Conservation (phyloP, 208 protist genomes). For the Entamoeba nuttalli region DNA sequence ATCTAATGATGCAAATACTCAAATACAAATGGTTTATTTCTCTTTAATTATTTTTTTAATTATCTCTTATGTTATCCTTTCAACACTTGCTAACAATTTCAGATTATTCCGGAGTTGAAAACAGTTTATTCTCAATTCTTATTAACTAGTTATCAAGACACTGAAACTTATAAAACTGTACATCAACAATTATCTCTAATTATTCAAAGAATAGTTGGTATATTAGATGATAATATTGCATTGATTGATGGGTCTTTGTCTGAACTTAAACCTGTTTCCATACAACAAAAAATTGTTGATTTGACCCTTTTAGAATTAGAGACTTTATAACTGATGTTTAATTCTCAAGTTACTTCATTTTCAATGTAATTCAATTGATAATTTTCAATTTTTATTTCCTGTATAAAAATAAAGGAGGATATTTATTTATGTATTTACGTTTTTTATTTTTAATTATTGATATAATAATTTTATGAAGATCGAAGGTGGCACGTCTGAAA, state of each 20-base stretch:
- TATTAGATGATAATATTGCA: background rate
- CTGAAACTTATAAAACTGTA: background rate
- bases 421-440: background rate
- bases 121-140: background rate
- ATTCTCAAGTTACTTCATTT: too few species aligned
- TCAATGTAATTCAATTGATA: background rate
- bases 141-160: background rate
- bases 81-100: too few species aligned
- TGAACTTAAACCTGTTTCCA: background rate
- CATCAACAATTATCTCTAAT: background rate
- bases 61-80: too few species aligned
- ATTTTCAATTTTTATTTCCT: background rate
- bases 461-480: too few species aligned
- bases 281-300: background rate
- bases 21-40: background rate
- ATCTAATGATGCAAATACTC: background rate
- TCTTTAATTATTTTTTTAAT: background rate
- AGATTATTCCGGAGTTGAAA: too few species aligned
- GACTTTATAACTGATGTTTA: background rate
- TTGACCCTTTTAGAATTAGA: background rate
- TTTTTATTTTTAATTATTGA: too few species aligned
- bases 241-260: background rate
- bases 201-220: background rate
- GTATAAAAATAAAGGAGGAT: background rate
- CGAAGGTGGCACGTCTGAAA: too few species aligned